These are phyloP conservation scores for Babesia divergens DNA, from an alignment of 169 alveolate genomes.

Conservation along the genomic window DNA sequence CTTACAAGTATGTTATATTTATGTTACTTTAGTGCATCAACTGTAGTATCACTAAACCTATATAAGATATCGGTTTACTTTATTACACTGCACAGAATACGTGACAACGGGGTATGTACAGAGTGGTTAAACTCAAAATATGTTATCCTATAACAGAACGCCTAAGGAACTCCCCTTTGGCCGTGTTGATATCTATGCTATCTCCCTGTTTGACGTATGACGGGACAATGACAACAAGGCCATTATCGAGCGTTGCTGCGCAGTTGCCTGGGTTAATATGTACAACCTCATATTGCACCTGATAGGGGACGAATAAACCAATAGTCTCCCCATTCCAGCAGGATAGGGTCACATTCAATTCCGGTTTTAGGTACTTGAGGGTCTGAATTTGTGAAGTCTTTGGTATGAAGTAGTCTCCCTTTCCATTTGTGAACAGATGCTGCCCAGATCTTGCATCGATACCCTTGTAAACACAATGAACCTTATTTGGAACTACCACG, in stretches of 20 bases:
- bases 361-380: conserved; percentile 43
- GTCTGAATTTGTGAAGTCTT: conserved; percentile 6
- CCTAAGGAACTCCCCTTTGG: conserved; percentile 51
- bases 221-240: conserved; percentile 48
- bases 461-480: conserved; percentile 12
- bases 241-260: conserved; percentile 64
- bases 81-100: no score
- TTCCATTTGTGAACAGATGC: conserved; percentile 9
- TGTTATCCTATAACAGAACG: conserved; percentile 26
- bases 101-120: no score
- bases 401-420: conserved; percentile 5
- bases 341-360: conserved; percentile 32
- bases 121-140: no score
- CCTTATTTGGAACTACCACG: conserved; percentile 42
- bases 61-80: no score
- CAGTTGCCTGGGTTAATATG: conserved; percentile 44
- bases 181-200: conserved; percentile 43
- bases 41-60: no score
- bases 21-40: no score
- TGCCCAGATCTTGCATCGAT: conserved; percentile 11
- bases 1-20: no score
- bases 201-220: conserved; percentile 56
- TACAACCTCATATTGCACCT: conserved; percentile 43
- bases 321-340: conserved; percentile 37
- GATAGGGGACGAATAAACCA: conserved; percentile 36